phyloP scores from a whole-genome alignment of 495 filamentous ascomycete species.

The Chaetomium cochliodes region DNA sequence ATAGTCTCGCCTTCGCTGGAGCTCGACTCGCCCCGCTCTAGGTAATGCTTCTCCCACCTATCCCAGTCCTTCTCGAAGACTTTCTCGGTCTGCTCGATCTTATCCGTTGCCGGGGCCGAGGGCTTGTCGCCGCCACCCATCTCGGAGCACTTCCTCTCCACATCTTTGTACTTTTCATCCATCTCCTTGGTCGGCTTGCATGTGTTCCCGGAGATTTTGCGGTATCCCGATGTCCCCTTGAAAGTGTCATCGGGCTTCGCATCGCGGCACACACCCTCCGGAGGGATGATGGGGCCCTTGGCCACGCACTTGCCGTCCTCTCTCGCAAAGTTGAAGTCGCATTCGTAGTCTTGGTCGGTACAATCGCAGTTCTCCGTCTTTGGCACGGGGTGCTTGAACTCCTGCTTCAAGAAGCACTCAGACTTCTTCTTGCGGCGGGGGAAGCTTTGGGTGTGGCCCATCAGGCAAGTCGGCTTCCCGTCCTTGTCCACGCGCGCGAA shows the following conservation, averaged over 20 bases:
- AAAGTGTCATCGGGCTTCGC: constrained; percentile 62
- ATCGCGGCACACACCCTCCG: constrained; percentile 64
- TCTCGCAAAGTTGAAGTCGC: constrained; percentile 81
- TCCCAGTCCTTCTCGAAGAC: constrained; percentile 59
- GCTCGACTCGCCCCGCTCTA: constrained; percentile 72
- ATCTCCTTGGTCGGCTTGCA: constrained; percentile 60
- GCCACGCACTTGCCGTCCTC: constrained; percentile 59
- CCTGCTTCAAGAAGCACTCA: constrained; percentile 83
- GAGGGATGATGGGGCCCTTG: constrained; percentile 52
- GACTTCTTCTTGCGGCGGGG: constrained; percentile 76
- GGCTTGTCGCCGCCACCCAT: constrained; percentile 41
- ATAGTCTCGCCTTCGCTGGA: constrained; percentile 74
- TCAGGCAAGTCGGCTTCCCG: constrained; percentile 79
- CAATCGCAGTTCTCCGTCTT: constrained; percentile 73
- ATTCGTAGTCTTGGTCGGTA: constrained; percentile 82
- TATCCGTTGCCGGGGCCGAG: constrained; percentile 50
- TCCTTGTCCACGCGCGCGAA: constrained; percentile 76
- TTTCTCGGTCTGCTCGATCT: constrained; percentile 56
- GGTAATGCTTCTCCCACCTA: constrained; percentile 67
- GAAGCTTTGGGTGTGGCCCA: constrained; percentile 90
- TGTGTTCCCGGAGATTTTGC: constrained; percentile 85
- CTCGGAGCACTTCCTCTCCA: constrained; percentile 57
- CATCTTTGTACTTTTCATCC: constrained; percentile 58
- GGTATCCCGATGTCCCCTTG: constrained; percentile 82
- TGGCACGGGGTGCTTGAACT: constrained; percentile 71